These are phyloP conservation scores for Clarireedia paspali DNA, from an alignment of 2,329 filamentous ascomycete genomes.

Conservation along the genomic window DNA sequence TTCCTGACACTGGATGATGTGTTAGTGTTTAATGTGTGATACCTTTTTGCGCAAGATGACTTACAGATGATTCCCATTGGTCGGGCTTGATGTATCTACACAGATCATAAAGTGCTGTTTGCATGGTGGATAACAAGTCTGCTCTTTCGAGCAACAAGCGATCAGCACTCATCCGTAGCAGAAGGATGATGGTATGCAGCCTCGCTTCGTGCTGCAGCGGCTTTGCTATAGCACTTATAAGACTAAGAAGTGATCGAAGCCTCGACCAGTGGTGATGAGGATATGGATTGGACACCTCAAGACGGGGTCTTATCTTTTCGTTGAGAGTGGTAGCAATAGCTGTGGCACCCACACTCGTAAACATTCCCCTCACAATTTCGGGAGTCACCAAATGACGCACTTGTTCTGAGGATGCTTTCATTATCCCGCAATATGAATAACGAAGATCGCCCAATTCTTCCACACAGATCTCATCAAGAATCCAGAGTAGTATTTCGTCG, in stretches of 20 bases:
- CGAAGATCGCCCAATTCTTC: conserved; percentile 50
- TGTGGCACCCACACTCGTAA: conserved; percentile 50
- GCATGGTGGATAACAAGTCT: conserved; percentile 34
- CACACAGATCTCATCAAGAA: conserved; percentile 49
- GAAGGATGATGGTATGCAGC: conserved; percentile 35
- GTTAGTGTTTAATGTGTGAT: conserved; percentile 9
- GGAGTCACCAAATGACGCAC: conserved; percentile 38
- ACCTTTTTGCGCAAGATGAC: conserved; percentile 10
- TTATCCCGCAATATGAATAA: conserved; percentile 48
- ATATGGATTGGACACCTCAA: conserved; percentile 18
- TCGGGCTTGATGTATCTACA: conserved; percentile 34
- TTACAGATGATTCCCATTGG: conserved; percentile 33
- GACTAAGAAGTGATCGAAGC: conserved; percentile 19
- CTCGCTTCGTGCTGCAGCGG: conserved; percentile 19
- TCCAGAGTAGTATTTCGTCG: conserved; percentile 59
- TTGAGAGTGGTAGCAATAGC: conserved; percentile 34
- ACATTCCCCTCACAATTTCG: conserved; percentile 42
- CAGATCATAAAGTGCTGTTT: conserved; percentile 38
- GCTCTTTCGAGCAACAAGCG: conserved; percentile 38
- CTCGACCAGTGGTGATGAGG: conserved; percentile 22
- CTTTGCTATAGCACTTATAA: conserved; percentile 22
- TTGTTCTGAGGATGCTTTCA: conserved; percentile 41
- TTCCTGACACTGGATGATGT: conserved; percentile 37
- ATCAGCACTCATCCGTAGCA: conserved; percentile 50
- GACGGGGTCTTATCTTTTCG: conserved; percentile 17